These are phyloP conservation scores for Annulohypoxylon bovei DNA, from an alignment of 495 filamentous ascomycete genomes.

Conservation along the genomic window DNA sequence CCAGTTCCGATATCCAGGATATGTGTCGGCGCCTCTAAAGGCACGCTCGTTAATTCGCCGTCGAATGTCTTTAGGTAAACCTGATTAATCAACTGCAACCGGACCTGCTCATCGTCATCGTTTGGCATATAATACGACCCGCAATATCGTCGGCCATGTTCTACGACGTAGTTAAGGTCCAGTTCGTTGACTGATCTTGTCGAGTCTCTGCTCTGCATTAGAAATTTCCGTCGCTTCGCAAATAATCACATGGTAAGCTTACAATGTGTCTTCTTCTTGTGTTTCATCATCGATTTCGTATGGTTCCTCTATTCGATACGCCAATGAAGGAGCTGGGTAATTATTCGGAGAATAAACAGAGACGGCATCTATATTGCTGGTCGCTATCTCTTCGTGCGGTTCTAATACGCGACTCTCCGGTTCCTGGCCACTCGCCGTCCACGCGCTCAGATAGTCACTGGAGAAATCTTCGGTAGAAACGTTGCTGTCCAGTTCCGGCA, in stretches of 20 bases:
- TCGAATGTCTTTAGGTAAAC: constrained; percentile 70
- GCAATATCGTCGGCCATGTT: constrained; percentile 76
- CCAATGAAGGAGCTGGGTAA: constrained; percentile 46
- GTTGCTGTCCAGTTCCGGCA: constrained; percentile 45
- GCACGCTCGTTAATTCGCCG: constrained; percentile 66
- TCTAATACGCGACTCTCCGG: constrained; percentile 31
- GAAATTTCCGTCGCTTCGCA: not conserved
- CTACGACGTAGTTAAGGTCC: constrained; percentile 64
- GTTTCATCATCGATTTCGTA: constrained; percentile 43
- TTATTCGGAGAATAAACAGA: constrained; percentile 47
- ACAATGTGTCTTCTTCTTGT: constrained; percentile 58
- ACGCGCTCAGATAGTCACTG: constrained; percentile 44
- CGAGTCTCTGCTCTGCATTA: constrained; percentile 40
- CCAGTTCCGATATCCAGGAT: constrained; percentile 78
- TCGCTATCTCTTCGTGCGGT: constrained; percentile 33
- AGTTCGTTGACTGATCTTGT: constrained; percentile 68
- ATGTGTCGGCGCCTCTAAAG: constrained; percentile 62
- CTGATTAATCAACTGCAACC: constrained; percentile 73
- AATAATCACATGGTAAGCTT: constrained; percentile 23
- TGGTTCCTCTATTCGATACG: constrained; percentile 40
- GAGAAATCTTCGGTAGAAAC: constrained; percentile 46
- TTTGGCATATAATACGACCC: constrained; percentile 79
- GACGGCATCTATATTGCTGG: constrained; percentile 36
- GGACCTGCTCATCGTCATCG: constrained; percentile 77
- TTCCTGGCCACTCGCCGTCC: constrained; percentile 39